Base-by-base conservation (phyloP, 768 basidiomycete genomes). In the Collybia sp. region DNA sequence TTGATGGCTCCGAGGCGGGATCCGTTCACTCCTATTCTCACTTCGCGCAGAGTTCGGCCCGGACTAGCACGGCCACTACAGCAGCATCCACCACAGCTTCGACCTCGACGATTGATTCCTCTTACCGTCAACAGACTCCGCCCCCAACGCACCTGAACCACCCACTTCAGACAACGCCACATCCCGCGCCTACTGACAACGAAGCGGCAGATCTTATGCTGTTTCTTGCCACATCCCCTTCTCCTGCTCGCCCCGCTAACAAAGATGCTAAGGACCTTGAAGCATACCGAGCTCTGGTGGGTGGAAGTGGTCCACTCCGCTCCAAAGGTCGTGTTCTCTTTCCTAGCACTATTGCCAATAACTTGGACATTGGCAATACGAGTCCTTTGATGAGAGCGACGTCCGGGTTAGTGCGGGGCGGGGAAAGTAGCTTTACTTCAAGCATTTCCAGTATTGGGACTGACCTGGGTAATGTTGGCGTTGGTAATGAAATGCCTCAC, bases 181-280 rank as follows among this genome's bases (percentile, higher is more conserved):
- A 58, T 47, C 73, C 72, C 49, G 79, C 68, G 5, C 76, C 79
- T n/a, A 80, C 82, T 30, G 87, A 88, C 60, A 83, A 80, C 50
- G 90, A 92, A 57, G 90, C 89, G 0, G 88, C 90, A n/a, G 87
- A 88, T 58, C 65, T 91, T 37, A 86, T 93, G 80, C 68, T 92
- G 16, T 88, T 79, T 65, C 76, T 93, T 42, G 89, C 90, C 35
- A 90, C 88, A 5, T 90, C 87, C 1, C 89, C 89, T 0, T 90
- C 88, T 0, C 89, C 89, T 8, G 86, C 73, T 15, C 80, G 88
- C 34, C 75, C 77, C 16, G 64, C 72, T 12, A 73, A 72, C 36
- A 78, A 75, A 31, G 78, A 80, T 35, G 56, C 70, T 5, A 75
- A 70, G 52, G 83, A 87, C 53, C 51, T 71, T 30, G 71, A 74